Base-by-base conservation (phyloP, 192 early-diverging fungal genomes). In the Jimgerdemannia flammicorona region DNA sequence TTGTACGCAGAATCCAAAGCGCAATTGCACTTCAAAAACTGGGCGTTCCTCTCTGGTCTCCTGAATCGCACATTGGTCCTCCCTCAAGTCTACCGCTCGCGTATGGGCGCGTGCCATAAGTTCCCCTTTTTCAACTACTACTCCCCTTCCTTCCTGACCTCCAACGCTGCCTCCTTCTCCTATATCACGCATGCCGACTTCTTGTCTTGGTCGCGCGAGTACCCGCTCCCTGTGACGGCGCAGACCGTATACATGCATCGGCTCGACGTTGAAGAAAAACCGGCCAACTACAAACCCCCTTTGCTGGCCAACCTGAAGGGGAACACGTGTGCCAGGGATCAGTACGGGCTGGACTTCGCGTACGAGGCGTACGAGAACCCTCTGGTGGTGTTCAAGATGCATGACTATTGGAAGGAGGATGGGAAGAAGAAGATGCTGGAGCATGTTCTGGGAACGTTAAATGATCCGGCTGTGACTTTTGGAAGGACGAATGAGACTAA, bases 121-220 rank as follows among this genome's bases (percentile, higher is more conserved):
- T 75, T 39, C n/a, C 18, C 74, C 29, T 75, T 75, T 29, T 43
- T 64, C 40, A 41, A 71, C 69, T 75, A 75, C 42, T 75, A 49
- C 63, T 39, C 68, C 7, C 17, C 63, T 9, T 43, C 68, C 11
- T n/a, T 18, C 44, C n/a, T 75, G 43, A 44, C 19, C 14, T 17
- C 68, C 14, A 39, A 19, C 0, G 40, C 44, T 3, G n/a, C 66
- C 40, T 19, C 41, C 20, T n/a, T 54, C n/a, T 70, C 17, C 9
- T 75, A 70, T 14, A 75, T 75, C 40, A 70, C 69, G 3, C 74
- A 75, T 63, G 14, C 40, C 18, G 68, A 75, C 7, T 43, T 75
- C 63, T 40, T 29, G 40, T 63, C 20, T 7, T 75, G 74, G 74
- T 66, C 54, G 65, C 2, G 20, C 18, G 73, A 67, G 41, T 40